A percentile compares a stretch with the other conserved stretches of the same genome.
phyloP scores from a whole-genome alignment of 2,329 filamentous ascomycete genomes.

The Verticillium tricorpus region DNA sequence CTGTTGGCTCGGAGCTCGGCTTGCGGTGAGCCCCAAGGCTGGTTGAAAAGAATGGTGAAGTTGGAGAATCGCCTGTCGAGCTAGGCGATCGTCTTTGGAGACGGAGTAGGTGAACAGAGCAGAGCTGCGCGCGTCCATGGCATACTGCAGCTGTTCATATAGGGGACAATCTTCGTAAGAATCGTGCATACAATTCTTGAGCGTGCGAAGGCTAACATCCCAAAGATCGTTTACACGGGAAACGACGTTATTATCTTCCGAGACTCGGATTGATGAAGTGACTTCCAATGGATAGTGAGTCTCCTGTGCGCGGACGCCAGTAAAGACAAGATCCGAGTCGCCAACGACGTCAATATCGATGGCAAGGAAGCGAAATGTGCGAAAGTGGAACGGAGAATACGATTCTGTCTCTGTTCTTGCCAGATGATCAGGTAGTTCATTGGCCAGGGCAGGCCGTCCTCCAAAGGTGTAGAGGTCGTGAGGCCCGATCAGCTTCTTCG shows the following conservation, averaged over 20 bases:
- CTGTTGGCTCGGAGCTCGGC: conserved; percentile 28
- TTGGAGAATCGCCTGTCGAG: conserved; percentile 23
- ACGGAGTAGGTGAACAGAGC: conserved; percentile 24
- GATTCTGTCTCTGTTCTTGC: neutral
- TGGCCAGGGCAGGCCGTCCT: neutral
- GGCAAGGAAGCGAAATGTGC: conserved; percentile 9
- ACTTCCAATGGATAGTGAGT: no score
- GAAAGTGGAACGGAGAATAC: conserved; percentile 15
- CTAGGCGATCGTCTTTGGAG: conserved; percentile 24
- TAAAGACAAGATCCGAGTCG: neutral
- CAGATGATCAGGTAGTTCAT: neutral
- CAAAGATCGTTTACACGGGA: conserved; percentile 4
- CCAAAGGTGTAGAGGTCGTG: conserved; percentile 1
- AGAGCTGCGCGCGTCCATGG: conserved; percentile 18
- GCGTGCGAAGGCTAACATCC: conserved; percentile 16
- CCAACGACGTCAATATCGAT: conserved; percentile 4
- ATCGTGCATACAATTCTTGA: conserved; percentile 22
- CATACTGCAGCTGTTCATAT: conserved; percentile 28
- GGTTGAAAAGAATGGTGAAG: conserved; percentile 16
- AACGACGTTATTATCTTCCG: conserved; percentile 2
- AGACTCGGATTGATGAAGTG: neutral
- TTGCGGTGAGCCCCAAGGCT: conserved; percentile 25
- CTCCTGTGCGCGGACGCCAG: neutral
- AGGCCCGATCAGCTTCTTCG: neutral
- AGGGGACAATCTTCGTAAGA: conserved; percentile 29